Evolutionary conservation across 1,284 basidiomycete genomes (phyloP).

Genomic region (Flammula alnicola): DNA sequence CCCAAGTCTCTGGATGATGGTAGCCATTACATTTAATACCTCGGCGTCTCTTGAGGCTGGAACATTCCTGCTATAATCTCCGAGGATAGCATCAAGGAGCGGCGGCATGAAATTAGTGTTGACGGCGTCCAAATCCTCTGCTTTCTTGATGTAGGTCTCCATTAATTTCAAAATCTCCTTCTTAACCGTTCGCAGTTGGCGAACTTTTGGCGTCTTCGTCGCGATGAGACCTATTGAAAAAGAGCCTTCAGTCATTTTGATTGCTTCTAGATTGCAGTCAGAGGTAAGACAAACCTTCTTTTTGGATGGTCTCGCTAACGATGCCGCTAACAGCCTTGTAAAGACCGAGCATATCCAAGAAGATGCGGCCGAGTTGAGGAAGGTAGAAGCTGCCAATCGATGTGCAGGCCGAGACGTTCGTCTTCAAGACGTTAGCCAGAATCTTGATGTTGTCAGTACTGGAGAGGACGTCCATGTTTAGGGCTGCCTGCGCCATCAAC

Average conservation of each 20-base stretch:
- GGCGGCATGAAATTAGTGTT: constrained; percentile 95
- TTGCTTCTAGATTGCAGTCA: background rate
- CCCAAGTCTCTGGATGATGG: constrained; percentile 89
- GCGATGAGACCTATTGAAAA: constrained; percentile 80
- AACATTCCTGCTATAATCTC: constrained; percentile 96
- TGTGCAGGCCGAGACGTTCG: constrained; percentile 97
- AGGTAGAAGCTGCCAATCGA: constrained; percentile 98
- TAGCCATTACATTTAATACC: constrained; percentile 97
- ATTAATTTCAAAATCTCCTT: constrained; percentile 98
- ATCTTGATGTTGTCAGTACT: constrained; percentile 97
- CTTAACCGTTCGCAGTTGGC: constrained; percentile 95
- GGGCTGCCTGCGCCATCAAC: constrained; percentile 94
- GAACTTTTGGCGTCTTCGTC: constrained; percentile 97
- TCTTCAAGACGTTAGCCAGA: constrained; percentile 96
- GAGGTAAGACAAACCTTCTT: constrained; percentile 65
- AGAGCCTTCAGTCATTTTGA: constrained; percentile 10
- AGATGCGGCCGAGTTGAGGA: constrained; percentile 95
- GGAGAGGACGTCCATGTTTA: constrained; percentile 91
- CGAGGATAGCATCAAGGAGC: constrained; percentile 94
- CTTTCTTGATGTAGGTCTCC: constrained; percentile 97
- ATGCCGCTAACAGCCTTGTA: constrained; percentile 99
- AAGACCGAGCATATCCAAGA: constrained; percentile 97
- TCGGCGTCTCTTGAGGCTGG: constrained; percentile 95
- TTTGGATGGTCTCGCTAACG: constrained; percentile 91
- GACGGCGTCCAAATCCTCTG: constrained; percentile 93